A percentile compares a stretch with the other conserved stretches of the same genome.
Conservation (phyloP, 2,329 filamentous ascomycete genomes). For the Aspergillus tanneri region DNA sequence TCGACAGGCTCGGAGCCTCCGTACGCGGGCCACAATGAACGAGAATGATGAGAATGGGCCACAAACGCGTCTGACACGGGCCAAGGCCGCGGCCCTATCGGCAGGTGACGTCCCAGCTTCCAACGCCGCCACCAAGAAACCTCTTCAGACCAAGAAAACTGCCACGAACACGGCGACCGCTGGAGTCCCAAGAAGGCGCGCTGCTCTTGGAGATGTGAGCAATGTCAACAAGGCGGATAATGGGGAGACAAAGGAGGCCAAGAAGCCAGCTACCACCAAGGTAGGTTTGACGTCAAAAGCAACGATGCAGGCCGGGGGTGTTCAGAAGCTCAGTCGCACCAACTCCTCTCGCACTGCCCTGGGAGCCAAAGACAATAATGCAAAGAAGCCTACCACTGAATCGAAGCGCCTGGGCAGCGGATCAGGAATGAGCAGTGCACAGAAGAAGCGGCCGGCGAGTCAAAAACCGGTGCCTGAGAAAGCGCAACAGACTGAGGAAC, state of each 20-base stretch:
- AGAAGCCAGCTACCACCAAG: slow-evolving; percentile 68
- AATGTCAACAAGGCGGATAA: slow-evolving; percentile 75
- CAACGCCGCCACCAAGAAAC: slow-evolving; percentile 63
- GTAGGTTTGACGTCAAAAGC: slow-evolving; percentile 74
- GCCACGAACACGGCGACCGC: slow-evolving; percentile 47
- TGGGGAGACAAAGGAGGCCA: slow-evolving; percentile 62
- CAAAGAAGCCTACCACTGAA: slow-evolving; percentile 63
- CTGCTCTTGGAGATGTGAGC: slow-evolving; percentile 89
- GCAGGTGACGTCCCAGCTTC: slow-evolving; percentile 49
- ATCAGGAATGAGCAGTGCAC: slow-evolving; percentile 61
- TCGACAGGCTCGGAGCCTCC: slow-evolving; percentile 64
- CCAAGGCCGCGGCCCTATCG: slow-evolving; percentile 74
- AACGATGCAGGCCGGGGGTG: slow-evolving; percentile 70
- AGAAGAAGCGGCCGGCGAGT: slow-evolving; percentile 66
- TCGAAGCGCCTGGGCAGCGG: slow-evolving; percentile 72
- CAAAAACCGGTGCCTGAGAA: slow-evolving; percentile 62
- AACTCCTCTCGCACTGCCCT: slow-evolving; percentile 63
- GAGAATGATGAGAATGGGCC: slow-evolving; percentile 90
- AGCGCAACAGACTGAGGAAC: slow-evolving; percentile 57
- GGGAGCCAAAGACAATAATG: slow-evolving; percentile 61
- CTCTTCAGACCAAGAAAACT: slow-evolving; percentile 70
- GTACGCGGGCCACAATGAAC: slow-evolving; percentile 75
- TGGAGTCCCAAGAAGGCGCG: slow-evolving; percentile 67
- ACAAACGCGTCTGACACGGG: slow-evolving; percentile 83
- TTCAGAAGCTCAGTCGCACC: slow-evolving; percentile 68